A percentile compares a stretch with the other conserved stretches of the same genome.
These are phyloP conservation scores for barley (Hordeum vulgare) DNA, from an alignment of 176 grass and related monocot species.

Conservation along the genomic window DNA sequence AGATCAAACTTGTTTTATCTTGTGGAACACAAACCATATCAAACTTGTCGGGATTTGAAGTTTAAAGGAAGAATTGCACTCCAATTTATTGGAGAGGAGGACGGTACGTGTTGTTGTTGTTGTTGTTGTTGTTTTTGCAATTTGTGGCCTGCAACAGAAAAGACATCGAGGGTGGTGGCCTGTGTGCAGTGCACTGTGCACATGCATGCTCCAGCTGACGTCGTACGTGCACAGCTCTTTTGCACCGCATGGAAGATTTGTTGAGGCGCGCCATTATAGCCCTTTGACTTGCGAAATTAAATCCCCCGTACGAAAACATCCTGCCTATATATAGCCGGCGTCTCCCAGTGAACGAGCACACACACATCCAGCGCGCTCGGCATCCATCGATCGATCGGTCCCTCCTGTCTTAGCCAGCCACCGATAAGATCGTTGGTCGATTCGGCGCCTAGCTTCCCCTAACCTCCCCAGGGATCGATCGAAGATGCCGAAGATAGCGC, in stretches of 20 bases:
- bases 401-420: background rate
- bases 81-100: too few species aligned
- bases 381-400: background rate
- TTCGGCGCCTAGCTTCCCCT: too few species aligned
- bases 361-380: background rate
- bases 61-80: too few species aligned
- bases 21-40: too few species aligned
- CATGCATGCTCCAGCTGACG: conserved; percentile 1
- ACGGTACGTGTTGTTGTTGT: too few species aligned
- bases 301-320: background rate
- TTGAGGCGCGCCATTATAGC: background rate
- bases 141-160: background rate
- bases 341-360: background rate
- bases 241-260: background rate
- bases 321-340: conserved; percentile 1
- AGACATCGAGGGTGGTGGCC: background rate
- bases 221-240: background rate
- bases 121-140: too few species aligned
- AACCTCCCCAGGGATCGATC: background rate
- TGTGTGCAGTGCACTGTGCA: background rate
- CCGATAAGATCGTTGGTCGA: too few species aligned
- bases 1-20: too few species aligned
- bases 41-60: too few species aligned
- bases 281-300: background rate
- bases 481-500: conserved; percentile 62